Evolutionary conservation across 345 rosid species (phyloP), one percentile per base, ranked within the genome.

Genomic region (Dovyalis caffra): DNA sequence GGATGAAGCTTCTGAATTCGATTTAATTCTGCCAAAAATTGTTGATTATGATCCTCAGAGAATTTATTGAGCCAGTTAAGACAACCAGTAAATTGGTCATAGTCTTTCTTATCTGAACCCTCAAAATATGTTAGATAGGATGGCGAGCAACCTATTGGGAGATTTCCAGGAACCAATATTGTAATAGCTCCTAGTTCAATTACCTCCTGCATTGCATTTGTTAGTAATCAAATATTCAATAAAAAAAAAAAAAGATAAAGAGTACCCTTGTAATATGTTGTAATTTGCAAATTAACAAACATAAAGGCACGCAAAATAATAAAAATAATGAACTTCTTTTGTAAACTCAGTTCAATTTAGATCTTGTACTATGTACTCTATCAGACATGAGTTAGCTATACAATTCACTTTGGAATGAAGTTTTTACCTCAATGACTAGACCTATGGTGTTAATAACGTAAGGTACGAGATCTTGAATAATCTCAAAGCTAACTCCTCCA

Each of bases 81-180:
- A 71, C 92, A 89, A 9, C 89, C 87, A 0, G 85, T 85, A 14
- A 12, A 23, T 3, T 82, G 80, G 40, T 89, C 89, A 40, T 81
- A 73, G 4, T 81, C 76, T 61, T 68, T 38, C 57, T 70, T 35
- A 20, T 70, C 25, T 2, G 72, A 62, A 33, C 66, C 73, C 29
- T 74, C 67, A 45, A 77, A 88, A 6, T 45, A 8, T 10, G 90
- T 82, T 29, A 87, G 71, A 49, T 66, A 82, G 1, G 45, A 34
- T 0, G 89, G 40, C 8, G 26, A 57, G 66, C 89, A 87, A 45
- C 92, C 90, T 9, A 78, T 45, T 3, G 88, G 87, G 10, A 82
- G 69, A 74, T 71, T 81, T 62, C 92, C 86, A 0, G 90, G 92
- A 1, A 84, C 88, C 78, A 88, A 31, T 43, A 88, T 68, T 64